These are phyloP conservation scores for Musa balbisiana DNA, from an alignment of 202 grass and related monocot genomes.

Conservation along the genomic window DNA sequence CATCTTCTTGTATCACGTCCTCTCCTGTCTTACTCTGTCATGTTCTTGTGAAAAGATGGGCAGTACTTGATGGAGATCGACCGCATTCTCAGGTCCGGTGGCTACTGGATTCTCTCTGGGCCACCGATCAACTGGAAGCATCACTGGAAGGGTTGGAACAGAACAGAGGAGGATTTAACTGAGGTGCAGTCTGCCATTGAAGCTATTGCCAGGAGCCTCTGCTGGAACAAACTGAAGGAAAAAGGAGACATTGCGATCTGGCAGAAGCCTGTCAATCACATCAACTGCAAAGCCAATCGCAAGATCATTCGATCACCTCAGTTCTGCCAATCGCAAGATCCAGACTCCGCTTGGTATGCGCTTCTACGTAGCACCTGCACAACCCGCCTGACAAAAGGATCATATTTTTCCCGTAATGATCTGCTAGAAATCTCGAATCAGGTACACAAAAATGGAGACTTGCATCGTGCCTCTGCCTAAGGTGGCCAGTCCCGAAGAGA, in stretches of 20 bases:
- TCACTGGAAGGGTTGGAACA: constrained; percentile 84
- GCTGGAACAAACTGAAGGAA: constrained; percentile 93
- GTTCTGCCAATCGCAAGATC: constrained; percentile 47
- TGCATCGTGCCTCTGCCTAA: constrained; percentile 72
- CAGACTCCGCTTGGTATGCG: constrained; percentile 62
- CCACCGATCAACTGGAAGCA: constrained; percentile 82
- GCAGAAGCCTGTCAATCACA: constrained; percentile 78
- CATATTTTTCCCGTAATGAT: too few species aligned
- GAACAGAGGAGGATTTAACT: constrained; percentile 70
- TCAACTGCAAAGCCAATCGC: constrained; percentile 39
- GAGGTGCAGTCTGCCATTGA: constrained; percentile 77
- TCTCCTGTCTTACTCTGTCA: too few species aligned
- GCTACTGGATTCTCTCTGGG: constrained; percentile 83
- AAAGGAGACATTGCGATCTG: constrained; percentile 76
- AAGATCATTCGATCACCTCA: constrained; percentile 32
- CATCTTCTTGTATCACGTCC: background rate
- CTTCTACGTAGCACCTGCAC: background rate
- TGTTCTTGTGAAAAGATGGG: constrained; percentile 40
- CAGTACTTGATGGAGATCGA: constrained; percentile 82
- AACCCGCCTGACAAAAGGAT: too few species aligned
- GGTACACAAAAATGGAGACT: constrained; percentile 86
- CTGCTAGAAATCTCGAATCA: constrained; percentile 4
- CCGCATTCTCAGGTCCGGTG: constrained; percentile 70
- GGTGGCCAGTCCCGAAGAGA: constrained; percentile 28
- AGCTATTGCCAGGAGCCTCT: constrained; percentile 49